These are phyloP conservation scores for Boletus sp. DNA, from an alignment of 1,284 basidiomycete genomes.

Conservation along the genomic window DNA sequence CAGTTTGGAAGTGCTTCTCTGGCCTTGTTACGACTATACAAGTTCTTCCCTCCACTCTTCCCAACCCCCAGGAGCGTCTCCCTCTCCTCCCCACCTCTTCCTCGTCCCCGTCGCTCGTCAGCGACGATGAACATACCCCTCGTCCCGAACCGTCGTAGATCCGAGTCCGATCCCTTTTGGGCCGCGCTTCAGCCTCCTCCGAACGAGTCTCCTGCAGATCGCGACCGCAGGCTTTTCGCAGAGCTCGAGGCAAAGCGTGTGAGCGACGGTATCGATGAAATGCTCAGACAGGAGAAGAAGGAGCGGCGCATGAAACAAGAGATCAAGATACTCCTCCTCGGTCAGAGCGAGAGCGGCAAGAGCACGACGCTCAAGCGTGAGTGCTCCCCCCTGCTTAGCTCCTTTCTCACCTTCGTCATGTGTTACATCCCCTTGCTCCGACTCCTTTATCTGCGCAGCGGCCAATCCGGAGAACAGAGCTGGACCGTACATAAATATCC, in stretches of 20 bases:
- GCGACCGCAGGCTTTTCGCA: slow-evolving; percentile 59
- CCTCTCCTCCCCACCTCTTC: background rate
- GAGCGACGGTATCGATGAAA: slow-evolving; percentile 77
- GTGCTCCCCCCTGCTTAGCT: slow-evolving; percentile 40
- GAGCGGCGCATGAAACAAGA: slow-evolving; percentile 61
- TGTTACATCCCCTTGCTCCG: background rate
- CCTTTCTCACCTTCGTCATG: slow-evolving; percentile 13
- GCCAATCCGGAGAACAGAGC: slow-evolving; percentile 7
- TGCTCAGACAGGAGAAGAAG: slow-evolving; percentile 64
- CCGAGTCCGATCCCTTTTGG: slow-evolving; percentile 70
- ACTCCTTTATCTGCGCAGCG: background rate
- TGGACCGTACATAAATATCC: slow-evolving; percentile 1
- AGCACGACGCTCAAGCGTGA: slow-evolving; percentile 83
- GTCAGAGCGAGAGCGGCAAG: slow-evolving; percentile 83
- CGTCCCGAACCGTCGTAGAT: slow-evolving; percentile 47
- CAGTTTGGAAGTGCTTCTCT: slow-evolving; percentile 35
- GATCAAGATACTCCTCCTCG: slow-evolving; percentile 76
- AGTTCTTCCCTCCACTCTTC: slow-evolving; percentile 24
- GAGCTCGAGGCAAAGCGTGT: slow-evolving; percentile 72
- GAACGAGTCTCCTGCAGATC: slow-evolving; percentile 67
- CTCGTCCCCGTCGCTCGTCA: slow-evolving; percentile 5
- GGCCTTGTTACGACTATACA: slow-evolving; percentile 22
- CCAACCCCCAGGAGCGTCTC: slow-evolving; percentile 25
- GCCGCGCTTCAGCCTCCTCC: slow-evolving; percentile 66
- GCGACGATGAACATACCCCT: slow-evolving; percentile 33